Evolutionary conservation across 208 protist species (phyloP).

Genomic region (Leptomonas seymouri): DNA sequence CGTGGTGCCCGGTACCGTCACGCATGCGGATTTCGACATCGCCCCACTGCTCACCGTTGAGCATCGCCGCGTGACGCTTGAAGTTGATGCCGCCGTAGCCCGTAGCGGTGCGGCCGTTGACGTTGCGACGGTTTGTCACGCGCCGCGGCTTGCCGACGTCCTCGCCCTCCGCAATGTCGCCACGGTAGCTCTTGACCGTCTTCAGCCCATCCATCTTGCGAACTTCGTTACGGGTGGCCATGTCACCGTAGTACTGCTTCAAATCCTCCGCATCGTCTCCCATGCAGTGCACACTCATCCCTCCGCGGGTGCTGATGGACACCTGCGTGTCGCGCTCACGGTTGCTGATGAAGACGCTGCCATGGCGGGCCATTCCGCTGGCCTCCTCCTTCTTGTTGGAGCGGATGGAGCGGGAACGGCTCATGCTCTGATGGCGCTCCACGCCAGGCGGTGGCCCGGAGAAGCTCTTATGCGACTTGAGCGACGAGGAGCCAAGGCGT

Average conservation of each 20-base stretch:
- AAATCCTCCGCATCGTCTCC: conserved; percentile 46
- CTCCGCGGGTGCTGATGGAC: conserved; percentile 48
- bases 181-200: conserved; percentile 51
- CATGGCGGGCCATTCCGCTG: conserved; percentile 44
- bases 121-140: conserved; percentile 40
- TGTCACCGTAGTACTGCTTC: conserved; percentile 69
- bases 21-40: conserved; percentile 45
- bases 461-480: conserved; percentile 46
- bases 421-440: conserved; percentile 34
- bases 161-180: conserved; percentile 54
- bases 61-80: conserved; percentile 63
- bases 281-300: conserved; percentile 31
- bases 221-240: conserved; percentile 51
- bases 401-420: conserved; percentile 28
- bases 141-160: conserved; percentile 69
- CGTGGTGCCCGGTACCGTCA: conserved; percentile 5
- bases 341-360: conserved; percentile 47
- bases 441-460: conserved; percentile 34
- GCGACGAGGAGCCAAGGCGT: not conserved
- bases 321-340: conserved; percentile 56
- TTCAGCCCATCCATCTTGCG: conserved; percentile 50
- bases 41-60: conserved; percentile 60
- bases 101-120: conserved; percentile 40
- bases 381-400: conserved; percentile 28
- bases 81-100: conserved; percentile 77